These are phyloP conservation scores for Nepenthes mirabilis DNA, from an alignment of 148 eudicot genomes.

Conservation along the genomic window DNA sequence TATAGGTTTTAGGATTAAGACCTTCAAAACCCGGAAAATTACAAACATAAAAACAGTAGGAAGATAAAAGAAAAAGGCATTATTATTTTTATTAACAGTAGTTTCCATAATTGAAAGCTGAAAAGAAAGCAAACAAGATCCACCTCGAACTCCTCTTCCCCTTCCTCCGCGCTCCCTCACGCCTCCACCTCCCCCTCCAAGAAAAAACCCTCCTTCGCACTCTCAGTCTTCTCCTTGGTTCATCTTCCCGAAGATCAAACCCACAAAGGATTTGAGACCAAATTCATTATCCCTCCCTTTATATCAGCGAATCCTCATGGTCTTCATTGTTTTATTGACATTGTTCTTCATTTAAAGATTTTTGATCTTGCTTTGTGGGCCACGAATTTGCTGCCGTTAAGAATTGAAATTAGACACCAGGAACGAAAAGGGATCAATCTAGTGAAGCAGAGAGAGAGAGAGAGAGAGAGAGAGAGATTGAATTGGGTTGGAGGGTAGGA, in stretches of 20 bases:
- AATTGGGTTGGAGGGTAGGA: background rate
- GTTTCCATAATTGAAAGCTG: slow-evolving; percentile 25
- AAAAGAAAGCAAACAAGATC: slow-evolving; percentile 53
- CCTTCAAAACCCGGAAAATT: too few relatives aligned
- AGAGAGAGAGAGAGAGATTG: background rate
- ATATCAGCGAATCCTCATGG: too few relatives aligned
- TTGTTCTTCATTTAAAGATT: too few relatives aligned
- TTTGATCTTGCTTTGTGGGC: too few relatives aligned
- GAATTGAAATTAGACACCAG: too few relatives aligned
- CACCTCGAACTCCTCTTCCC: slow-evolving; percentile 84
- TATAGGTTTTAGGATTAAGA: too few relatives aligned
- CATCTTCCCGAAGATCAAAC: background rate
- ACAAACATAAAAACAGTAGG: too few relatives aligned
- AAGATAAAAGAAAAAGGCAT: too few relatives aligned
- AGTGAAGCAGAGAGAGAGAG: background rate
- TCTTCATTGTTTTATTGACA: too few relatives aligned
- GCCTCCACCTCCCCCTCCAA: slow-evolving; percentile 1
- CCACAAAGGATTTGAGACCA: background rate
- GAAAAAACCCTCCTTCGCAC: background rate
- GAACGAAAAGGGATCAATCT: too few relatives aligned
- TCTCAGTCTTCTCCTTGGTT: background rate
- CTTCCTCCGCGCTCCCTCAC: slow-evolving; percentile 5
- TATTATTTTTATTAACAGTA: slow-evolving; percentile 11
- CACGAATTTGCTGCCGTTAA: too few relatives aligned
- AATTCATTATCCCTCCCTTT: background rate